Conservation (phyloP, 495 filamentous ascomycete species). For the Annulohypoxylon moriforme region DNA sequence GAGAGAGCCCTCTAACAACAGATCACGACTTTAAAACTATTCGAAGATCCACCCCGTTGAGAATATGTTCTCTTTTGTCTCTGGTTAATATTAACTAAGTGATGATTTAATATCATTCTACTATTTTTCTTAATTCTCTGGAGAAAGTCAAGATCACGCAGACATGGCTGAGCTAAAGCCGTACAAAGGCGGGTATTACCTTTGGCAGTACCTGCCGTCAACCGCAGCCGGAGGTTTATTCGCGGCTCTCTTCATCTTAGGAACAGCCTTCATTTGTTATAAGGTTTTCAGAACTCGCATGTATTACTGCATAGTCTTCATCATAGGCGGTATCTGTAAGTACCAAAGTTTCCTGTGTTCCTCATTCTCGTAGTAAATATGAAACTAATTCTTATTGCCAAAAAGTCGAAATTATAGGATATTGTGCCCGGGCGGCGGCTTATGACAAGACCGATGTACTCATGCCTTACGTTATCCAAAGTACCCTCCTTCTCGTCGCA, state of each 20-base stretch:
- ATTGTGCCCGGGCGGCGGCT: background rate
- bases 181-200: background rate
- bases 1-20: background rate
- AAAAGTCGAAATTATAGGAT: background rate
- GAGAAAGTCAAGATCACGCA: background rate
- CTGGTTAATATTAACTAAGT: background rate
- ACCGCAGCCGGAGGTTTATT: background rate
- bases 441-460: background rate
- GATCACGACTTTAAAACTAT: background rate
- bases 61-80: background rate
- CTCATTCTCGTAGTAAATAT: background rate
- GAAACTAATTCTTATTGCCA: background rate
- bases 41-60: background rate
- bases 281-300: background rate
- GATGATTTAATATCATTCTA: background rate
- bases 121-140: background rate
- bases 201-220: background rate
- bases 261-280: background rate
- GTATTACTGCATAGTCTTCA: background rate
- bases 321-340: background rate
- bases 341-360: background rate
- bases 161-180: background rate
- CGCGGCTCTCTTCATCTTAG: background rate
- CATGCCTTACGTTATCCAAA: background rate
- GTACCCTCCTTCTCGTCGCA: background rate